Conservation (phyloP, 1,284 basidiomycete species). For the Anthracocystis panici-leucophaei region DNA sequence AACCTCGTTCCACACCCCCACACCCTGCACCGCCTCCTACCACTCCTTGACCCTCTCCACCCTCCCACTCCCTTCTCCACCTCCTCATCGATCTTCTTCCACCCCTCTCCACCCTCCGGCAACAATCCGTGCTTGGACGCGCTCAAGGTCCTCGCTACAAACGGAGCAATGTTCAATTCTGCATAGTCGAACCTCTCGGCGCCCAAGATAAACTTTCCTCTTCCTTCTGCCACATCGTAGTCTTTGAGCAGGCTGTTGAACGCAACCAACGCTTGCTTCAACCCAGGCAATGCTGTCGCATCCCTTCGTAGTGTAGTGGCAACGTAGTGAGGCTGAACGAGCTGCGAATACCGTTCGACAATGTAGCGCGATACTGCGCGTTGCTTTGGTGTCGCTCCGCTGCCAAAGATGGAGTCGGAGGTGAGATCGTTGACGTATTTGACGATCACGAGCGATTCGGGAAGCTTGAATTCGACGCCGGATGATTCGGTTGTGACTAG, state of each 20-base stretch:
- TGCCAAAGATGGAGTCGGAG: not conserved
- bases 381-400: not conserved
- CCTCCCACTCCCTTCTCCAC: constrained; percentile 2
- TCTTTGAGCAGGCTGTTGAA: constrained; percentile 11
- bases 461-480: constrained; percentile 15
- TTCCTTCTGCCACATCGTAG: not conserved
- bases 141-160: constrained; percentile 10
- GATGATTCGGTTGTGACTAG: not conserved
- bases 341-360: constrained; percentile 23
- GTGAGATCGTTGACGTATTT: constrained; percentile 31
- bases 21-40: constrained; percentile 17
- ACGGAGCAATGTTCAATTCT: constrained; percentile 22
- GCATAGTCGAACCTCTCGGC: constrained; percentile 18
- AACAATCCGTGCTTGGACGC: not conserved
- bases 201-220: constrained; percentile 10
- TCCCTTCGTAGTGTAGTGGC: not conserved
- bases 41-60: constrained; percentile 18
- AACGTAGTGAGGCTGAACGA: constrained; percentile 21
- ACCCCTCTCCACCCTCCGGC: not conserved
- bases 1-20: constrained; percentile 14
- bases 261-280: constrained; percentile 9
- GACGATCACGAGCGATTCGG: constrained; percentile 36
- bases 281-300: not conserved
- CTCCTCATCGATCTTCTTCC: constrained; percentile 9
- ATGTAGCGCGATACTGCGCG: constrained; percentile 17